phyloP scores from a whole-genome alignment of 2,329 filamentous ascomycete genomes.

The Endothia cerciana region DNA sequence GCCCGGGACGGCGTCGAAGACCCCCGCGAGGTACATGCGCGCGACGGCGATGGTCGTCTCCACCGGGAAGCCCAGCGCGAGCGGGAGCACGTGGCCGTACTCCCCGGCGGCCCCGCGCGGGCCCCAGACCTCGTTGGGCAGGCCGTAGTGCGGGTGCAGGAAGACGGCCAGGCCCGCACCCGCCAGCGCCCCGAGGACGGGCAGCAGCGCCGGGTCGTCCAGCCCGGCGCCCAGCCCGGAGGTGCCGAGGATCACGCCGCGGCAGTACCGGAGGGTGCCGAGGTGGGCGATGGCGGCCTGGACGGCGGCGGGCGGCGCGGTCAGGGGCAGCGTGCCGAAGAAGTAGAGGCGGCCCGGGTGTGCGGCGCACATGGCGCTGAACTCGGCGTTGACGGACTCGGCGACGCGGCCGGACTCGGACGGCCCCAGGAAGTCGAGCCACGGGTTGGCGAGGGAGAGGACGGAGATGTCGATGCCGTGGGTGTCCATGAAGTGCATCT shows the following conservation, averaged over 20 bases:
- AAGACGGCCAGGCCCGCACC: conserved; percentile 71
- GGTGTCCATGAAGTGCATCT: conserved; percentile 84
- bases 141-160: conserved; percentile 89
- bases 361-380: conserved; percentile 70
- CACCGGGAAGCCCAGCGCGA: conserved; percentile 86
- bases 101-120: conserved; percentile 64
- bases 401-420: conserved; percentile 67
- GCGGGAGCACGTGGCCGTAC: conserved; percentile 85
- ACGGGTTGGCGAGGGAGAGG: conserved; percentile 88
- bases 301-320: conserved; percentile 64
- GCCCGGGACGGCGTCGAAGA: conserved; percentile 75
- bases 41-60: conserved; percentile 91
- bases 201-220: conserved; percentile 75
- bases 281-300: conserved; percentile 68
- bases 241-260: conserved; percentile 89
- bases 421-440: conserved; percentile 80
- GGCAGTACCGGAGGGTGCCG: conserved; percentile 65
- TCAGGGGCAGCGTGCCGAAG: conserved; percentile 81
- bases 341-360: conserved; percentile 75
- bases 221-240: conserved; percentile 78
- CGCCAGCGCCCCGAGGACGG: conserved; percentile 72
- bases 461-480: conserved; percentile 84
- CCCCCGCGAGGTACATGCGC: conserved; percentile 83
- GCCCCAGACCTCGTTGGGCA: conserved; percentile 80
- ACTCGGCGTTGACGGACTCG: conserved; percentile 73